Base-by-base conservation (phyloP, 306 rosid genomes). In the Cicer cuneatum region DNA sequence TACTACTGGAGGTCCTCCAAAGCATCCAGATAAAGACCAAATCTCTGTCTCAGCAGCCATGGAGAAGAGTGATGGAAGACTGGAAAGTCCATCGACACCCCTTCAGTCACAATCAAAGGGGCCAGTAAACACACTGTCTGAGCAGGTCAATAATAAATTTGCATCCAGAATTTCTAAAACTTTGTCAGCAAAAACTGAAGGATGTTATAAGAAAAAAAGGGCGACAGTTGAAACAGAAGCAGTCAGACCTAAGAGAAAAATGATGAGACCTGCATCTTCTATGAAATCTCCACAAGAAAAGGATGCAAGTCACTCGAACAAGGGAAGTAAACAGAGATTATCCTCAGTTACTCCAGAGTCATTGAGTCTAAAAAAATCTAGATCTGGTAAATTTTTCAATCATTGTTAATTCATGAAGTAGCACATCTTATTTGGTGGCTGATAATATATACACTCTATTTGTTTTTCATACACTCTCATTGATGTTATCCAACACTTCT, bases 281-380 rank as follows among this genome's bases (percentile, higher is more conserved):
- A 68, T 19, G 66, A 72, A 62, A 75, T 63, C 53, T 69, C 69
- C 29, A 0, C 78, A 5, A 11, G 33, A 24, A 70, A 70, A 7
- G 29, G 84, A 38, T 75, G 43, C 2, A 74, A 69, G 69, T 60
- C 71, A 45, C 52, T 12, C 6, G 54, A 43, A 11, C 37, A 42
- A 10, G 21, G 66, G 58, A 49, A 40, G 38, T 51, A 56, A 59
- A 29, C 73, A 45, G 79, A 49, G 81, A 46, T 49, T 2, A 7
- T 75, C 47, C 60, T 35, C 72, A 19, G 49, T 59, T 66, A 74
- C 91, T 73, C 88, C 90, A 5, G 83, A 80, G 57, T 79, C 86
- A 24, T 54, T 60, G 53, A 75, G 85, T 79, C 21, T 69, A 18
- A 69, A 75, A 74, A 84, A 88, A 85, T 93, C 98, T 56, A 89